These are phyloP conservation scores for Chiua sp. DNA, from an alignment of 1,284 basidiomycete genomes.

Conservation along the genomic window DNA sequence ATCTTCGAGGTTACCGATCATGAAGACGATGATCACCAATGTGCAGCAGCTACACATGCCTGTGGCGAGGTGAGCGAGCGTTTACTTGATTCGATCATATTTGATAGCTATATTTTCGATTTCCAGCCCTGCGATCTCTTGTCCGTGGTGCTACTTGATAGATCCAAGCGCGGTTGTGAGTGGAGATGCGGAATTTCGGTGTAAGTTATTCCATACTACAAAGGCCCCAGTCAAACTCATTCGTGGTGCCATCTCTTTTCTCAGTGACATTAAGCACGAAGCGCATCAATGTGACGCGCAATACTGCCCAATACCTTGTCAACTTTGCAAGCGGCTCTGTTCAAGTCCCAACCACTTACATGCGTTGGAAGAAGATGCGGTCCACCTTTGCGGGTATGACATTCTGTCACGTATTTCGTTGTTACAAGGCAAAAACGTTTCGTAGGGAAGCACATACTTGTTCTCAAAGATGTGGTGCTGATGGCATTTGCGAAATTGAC, in stretches of 20 bases:
- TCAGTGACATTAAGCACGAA: constrained; percentile 50
- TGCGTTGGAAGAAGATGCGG: constrained; percentile 42
- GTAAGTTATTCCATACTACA: constrained; percentile 36
- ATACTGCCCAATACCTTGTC: constrained; percentile 56
- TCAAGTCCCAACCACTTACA: constrained; percentile 54
- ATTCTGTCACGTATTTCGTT: constrained; percentile 25
- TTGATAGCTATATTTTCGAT: not conserved
- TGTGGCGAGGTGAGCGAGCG: constrained; percentile 53
- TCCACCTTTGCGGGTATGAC: constrained; percentile 65
- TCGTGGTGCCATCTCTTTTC: no score
- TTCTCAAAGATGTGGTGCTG: constrained; percentile 44
- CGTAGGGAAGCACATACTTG: constrained; percentile 52
- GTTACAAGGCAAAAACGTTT: not conserved
- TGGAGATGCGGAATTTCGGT: constrained; percentile 49
- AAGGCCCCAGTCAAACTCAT: not conserved
- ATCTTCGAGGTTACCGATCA: constrained; percentile 45
- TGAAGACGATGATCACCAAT: constrained; percentile 53
- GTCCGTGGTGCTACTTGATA: constrained; percentile 35
- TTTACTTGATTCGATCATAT: not conserved
- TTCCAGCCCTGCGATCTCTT: constrained; percentile 52
- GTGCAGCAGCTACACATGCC: constrained; percentile 53
- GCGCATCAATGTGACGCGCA: constrained; percentile 52
- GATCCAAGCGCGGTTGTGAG: constrained; percentile 43
- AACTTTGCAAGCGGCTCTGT: constrained; percentile 57
- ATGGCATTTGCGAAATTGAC: constrained; percentile 59